phyloP scores from a whole-genome alignment of 140 eudicot genomes.

The Cichorium intybus region DNA sequence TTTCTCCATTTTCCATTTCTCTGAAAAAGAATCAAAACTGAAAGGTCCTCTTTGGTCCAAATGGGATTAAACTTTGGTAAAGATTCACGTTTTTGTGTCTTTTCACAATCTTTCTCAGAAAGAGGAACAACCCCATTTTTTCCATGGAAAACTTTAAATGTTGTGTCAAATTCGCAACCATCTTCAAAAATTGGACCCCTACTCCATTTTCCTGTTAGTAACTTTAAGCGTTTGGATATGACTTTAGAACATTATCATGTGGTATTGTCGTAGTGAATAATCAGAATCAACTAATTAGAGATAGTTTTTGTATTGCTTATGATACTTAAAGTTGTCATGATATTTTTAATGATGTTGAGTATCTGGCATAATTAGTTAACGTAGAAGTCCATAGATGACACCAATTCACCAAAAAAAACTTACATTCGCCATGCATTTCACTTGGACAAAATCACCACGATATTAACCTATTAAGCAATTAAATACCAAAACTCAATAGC shows the following conservation, averaged over 20 bases:
- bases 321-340: too few relatives aligned
- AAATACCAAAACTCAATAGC: background rate
- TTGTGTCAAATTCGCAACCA: constrained; percentile 56
- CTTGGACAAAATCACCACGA: constrained; percentile 3
- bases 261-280: too few relatives aligned
- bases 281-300: too few relatives aligned
- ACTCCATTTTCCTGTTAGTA: constrained; percentile 41
- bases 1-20: constrained; percentile 42
- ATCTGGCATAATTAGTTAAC: background rate
- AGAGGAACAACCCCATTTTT: constrained; percentile 72
- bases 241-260: too few relatives aligned
- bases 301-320: too few relatives aligned
- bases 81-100: constrained; percentile 22
- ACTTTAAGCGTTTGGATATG: background rate
- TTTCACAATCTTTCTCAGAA: constrained; percentile 31
- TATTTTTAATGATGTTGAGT: too few relatives aligned
- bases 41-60: constrained; percentile 81
- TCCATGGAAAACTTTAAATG: constrained; percentile 73
- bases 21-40: constrained; percentile 50
- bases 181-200: constrained; percentile 89
- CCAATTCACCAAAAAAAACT: constrained; percentile 8
- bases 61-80: constrained; percentile 60
- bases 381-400: background rate
- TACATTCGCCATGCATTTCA: constrained; percentile 5
- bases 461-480: background rate